Evolutionary conservation across 2,329 filamentous ascomycete genomes (phyloP).

Genomic region (Microdochium paspali): DNA sequence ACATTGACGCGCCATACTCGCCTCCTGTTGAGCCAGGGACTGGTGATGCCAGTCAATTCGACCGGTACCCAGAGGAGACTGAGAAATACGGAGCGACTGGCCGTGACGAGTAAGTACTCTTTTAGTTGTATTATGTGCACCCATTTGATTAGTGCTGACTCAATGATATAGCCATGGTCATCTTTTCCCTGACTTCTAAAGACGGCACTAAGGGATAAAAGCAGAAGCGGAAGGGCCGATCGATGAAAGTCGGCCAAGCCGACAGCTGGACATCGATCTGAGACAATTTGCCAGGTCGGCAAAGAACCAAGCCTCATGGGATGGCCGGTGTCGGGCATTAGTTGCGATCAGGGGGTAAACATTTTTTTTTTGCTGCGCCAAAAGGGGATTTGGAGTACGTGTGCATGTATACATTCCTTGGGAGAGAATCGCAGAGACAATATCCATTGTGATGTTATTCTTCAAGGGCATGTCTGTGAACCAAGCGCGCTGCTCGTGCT

Average conservation of each 20-base stretch:
- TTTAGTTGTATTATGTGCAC: background rate
- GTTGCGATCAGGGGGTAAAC: too few relatives aligned
- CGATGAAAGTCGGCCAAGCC: background rate
- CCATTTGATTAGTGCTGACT: conserved; percentile 1
- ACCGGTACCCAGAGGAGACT: conserved; percentile 94
- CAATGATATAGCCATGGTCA: conserved; percentile 46
- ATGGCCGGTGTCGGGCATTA: too few relatives aligned
- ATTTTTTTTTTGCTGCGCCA: background rate
- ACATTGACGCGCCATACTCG: conserved; percentile 96
- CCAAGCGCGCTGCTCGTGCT: background rate
- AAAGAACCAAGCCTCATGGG: too few relatives aligned
- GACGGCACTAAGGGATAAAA: background rate
- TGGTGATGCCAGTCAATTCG: conserved; percentile 94
- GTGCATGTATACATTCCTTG: background rate
- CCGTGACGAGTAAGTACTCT: conserved; percentile 69
- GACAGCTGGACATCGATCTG: too few relatives aligned
- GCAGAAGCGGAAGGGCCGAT: background rate
- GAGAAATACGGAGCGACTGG: conserved; percentile 78
- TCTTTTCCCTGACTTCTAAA: conserved; percentile 64
- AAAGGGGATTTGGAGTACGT: background rate
- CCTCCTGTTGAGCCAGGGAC: conserved; percentile 89
- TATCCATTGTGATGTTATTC: background rate
- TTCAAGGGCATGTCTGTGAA: background rate
- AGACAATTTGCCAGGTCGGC: too few relatives aligned
- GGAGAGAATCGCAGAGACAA: background rate